Base-by-base conservation (phyloP, 257 asterid genomes). In the Anisodus tanguticus region DNA sequence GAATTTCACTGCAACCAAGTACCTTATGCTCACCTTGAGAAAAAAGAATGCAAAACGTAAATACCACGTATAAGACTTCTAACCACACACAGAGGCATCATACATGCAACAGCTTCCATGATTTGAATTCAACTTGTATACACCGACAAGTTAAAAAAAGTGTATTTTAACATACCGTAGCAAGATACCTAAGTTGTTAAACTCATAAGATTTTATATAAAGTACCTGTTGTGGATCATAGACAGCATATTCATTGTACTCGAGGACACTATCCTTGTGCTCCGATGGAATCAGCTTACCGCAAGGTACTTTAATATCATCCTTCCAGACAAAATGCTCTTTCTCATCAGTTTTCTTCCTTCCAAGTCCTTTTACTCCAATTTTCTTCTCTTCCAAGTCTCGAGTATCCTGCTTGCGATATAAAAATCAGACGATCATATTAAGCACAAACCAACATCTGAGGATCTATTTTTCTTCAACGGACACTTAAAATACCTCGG, bases 161-260 rank as follows among this genome's bases (percentile, higher is more conserved):
- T 55, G 5, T 53, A 31, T 1, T 31, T 31, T 1, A 31, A 31
- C 35, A 31, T 31, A 31, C 35, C 35, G 35, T 31, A 31, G 35
- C 35, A 31, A 31, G 35, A 31, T 31, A 31, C 35, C 45, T 6
- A 41, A 0, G 45, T 41, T 41, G 5, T 6, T 41, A 4, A 41
- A 3, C 45, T 41, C 45, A 3, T 4, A 4, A 3, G 45, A 5
- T 41, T 2, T 41, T 2, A 13, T 13, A 53, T 47, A 7, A 57
- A 81, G 15, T 68, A 94, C 98, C 95, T 92, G 93, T 16, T 91
- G 85, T 10, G 98, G 97, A 78, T 95, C 89, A 45, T 93, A 97
- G 12, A 97, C 93, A 0, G 99, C 99, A 9, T 93, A 95, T 74
- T 97, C 98, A 1, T 93, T 90, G 87, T 91, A 95, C 87, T 93